Base-by-base conservation (phyloP, 129 eudicot genomes). In the Heracleum sosnowskyi region DNA sequence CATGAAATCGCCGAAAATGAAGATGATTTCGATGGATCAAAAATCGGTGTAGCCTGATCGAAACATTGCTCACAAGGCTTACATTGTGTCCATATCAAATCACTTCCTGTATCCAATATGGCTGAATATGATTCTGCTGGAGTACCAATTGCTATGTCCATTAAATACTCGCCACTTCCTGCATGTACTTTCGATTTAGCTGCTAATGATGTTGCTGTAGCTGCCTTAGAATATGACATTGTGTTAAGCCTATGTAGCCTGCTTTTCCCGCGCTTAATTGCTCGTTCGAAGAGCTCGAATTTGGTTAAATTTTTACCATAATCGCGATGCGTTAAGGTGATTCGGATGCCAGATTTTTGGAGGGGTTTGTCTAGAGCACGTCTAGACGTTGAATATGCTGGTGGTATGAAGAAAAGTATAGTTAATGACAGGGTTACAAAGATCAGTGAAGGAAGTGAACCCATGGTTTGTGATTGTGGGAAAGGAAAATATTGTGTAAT, bases 1-100 rank as follows among this genome's bases (percentile, higher is more conserved):
- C 98, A 95, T 7, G 92, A 31, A 0, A 91, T 44, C 11, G 73
- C 75, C 0, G 93, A 83, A 69, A 79, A 95, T 11, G 96, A 86
- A 3, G 92, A 76, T 1, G 98, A 95, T 10, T 85, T 88, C 17
- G 66, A 74, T 0, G 98, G 98, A 69, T 91, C 93, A 29, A 91
- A 95, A 36, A 91, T 55, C 0, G 98, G 98, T 0, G 93, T 87
- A 13, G 93, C 81, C 57, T 87, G 91, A 57, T 85, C 82, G 42
- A 82, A 95, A 75, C 98, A 95, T 13, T 88, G 77, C 4, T 81
- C 79, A 84, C 98, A 94, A 55, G 98, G 97, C 79, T 85, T 83
- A 77, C 98, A 94, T 51, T 94, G 98, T 18, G 96, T 90, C 98
- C 98, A 94, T 5, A 91, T 86, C 0, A 94, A 79, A 79, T 94